Evolutionary conservation across 805 yeast genomes (phyloP).

Genomic region (Hanseniaspora lindneri): DNA sequence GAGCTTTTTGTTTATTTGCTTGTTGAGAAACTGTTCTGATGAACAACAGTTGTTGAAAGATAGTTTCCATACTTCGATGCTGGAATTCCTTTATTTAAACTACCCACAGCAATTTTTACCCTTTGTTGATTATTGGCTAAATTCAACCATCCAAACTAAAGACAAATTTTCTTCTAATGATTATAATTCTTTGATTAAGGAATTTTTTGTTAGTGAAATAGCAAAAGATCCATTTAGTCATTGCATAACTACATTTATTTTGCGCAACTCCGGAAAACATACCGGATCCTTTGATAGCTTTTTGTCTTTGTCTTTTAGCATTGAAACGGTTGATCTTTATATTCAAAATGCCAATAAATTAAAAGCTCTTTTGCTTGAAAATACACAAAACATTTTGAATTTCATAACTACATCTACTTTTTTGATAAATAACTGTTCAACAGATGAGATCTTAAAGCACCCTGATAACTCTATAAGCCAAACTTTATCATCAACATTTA

Average conservation of each 20-base stretch:
- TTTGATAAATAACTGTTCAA: not conserved
- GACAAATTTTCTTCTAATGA: not conserved
- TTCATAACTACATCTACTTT: conserved; percentile 5
- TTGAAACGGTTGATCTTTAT: not conserved
- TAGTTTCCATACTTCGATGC: conserved; percentile 33
- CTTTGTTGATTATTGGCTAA: conserved; percentile 29
- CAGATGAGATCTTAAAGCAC: not conserved
- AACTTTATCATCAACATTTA: not conserved
- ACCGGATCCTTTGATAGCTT: not conserved
- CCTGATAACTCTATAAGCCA: not conserved
- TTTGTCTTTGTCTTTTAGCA: not conserved
- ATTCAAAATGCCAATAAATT: not conserved
- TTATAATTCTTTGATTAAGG: not conserved
- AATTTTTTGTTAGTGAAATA: not conserved
- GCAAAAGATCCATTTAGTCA: not conserved
- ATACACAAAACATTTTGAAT: not conserved
- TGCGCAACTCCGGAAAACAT: conserved; percentile 7
- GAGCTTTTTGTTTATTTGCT: conserved; percentile 37
- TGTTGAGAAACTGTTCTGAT: conserved; percentile 44
- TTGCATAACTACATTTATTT: conserved; percentile 1
- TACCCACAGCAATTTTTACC: conserved; percentile 40
- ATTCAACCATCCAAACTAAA: conserved; percentile 16
- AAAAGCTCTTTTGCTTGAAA: not conserved
- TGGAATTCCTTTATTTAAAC: conserved; percentile 31
- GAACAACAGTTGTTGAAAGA: conserved; percentile 35